phyloP scores from a whole-genome alignment of 2,329 filamentous ascomycete genomes.

The Fusarium multiceps region DNA sequence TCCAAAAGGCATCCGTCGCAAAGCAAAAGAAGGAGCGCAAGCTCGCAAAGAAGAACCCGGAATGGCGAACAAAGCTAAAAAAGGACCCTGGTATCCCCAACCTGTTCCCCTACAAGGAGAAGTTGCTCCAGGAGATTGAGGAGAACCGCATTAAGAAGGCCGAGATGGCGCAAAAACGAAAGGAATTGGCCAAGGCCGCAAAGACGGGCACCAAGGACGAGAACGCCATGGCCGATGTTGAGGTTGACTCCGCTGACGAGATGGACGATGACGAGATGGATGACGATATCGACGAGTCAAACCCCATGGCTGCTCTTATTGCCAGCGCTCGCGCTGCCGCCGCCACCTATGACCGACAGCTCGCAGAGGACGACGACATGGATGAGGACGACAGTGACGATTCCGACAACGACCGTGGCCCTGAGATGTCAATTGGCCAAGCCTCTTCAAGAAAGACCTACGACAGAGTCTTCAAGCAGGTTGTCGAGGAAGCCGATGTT shows the following conservation, averaged over 20 bases:
- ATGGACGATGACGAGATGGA: conserved; percentile 65
- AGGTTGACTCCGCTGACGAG: conserved; percentile 61
- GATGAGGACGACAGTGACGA: conserved; percentile 58
- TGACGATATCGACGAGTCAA: conserved; percentile 73
- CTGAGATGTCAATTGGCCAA: conserved; percentile 62
- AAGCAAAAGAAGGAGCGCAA: conserved; percentile 94
- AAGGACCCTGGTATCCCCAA: conserved; percentile 99
- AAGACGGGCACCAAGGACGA: conserved; percentile 64
- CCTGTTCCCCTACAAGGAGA: conserved; percentile 97
- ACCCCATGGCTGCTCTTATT: conserved; percentile 92
- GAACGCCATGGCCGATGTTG: conserved; percentile 59
- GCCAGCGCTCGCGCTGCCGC: conserved; percentile 85
- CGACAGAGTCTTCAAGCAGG: conserved; percentile 95
- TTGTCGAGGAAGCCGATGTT: conserved; percentile 89
- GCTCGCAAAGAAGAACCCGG: conserved; percentile 92
- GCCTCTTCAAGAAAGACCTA: conserved; percentile 84
- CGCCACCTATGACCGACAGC: conserved; percentile 75
- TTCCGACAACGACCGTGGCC: conserved; percentile 66
- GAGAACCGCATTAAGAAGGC: conserved; percentile 83
- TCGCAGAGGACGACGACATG: conserved; percentile 69
- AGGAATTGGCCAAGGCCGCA: conserved; percentile 77
- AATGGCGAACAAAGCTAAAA: conserved; percentile 95
- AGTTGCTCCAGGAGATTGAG: conserved; percentile 93
- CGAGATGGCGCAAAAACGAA: conserved; percentile 78
- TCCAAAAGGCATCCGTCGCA: conserved; percentile 88